phyloP scores from a whole-genome alignment of 805 yeast species.

The Cyberlindnera mycetangii region DNA sequence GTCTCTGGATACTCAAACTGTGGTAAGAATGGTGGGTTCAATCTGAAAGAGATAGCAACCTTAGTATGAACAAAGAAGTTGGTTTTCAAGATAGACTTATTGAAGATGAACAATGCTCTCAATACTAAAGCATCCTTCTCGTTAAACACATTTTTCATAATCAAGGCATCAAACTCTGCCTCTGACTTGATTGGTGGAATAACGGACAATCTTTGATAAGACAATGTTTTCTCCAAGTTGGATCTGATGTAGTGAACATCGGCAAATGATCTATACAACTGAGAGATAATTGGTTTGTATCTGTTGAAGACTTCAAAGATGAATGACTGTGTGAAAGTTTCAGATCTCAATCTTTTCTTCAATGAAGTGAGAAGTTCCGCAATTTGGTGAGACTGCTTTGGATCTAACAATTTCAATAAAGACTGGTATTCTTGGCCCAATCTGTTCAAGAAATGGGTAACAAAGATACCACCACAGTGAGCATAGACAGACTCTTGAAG shows the following conservation, averaged over 20 bases:
- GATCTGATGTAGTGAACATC: slow-evolving; percentile 79
- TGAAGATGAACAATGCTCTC: slow-evolving; percentile 78
- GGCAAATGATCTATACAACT: slow-evolving; percentile 87
- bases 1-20: slow-evolving; percentile 83
- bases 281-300: slow-evolving; percentile 70
- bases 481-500: slow-evolving; percentile 94
- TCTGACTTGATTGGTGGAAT: slow-evolving; percentile 72
- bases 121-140: slow-evolving; percentile 80
- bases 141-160: slow-evolving; percentile 65
- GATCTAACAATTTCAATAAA: slow-evolving; percentile 60
- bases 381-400: slow-evolving; percentile 58
- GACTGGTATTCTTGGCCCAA: slow-evolving; percentile 86
- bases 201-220: slow-evolving; percentile 82
- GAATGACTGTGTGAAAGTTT: slow-evolving; percentile 85
- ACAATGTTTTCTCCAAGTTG: slow-evolving; percentile 70
- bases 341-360: slow-evolving; percentile 87
- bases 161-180: slow-evolving; percentile 66
- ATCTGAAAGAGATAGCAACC: slow-evolving; percentile 91
- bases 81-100: slow-evolving; percentile 85
- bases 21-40: slow-evolving; percentile 85
- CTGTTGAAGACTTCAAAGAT: slow-evolving; percentile 73
- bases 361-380: slow-evolving; percentile 72
- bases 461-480: slow-evolving; percentile 89
- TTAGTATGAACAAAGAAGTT: slow-evolving; percentile 92
- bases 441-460: slow-evolving; percentile 91